Evolutionary conservation across 2,329 filamentous ascomycete genomes (phyloP).

Genomic region (Fusarium sp.): DNA sequence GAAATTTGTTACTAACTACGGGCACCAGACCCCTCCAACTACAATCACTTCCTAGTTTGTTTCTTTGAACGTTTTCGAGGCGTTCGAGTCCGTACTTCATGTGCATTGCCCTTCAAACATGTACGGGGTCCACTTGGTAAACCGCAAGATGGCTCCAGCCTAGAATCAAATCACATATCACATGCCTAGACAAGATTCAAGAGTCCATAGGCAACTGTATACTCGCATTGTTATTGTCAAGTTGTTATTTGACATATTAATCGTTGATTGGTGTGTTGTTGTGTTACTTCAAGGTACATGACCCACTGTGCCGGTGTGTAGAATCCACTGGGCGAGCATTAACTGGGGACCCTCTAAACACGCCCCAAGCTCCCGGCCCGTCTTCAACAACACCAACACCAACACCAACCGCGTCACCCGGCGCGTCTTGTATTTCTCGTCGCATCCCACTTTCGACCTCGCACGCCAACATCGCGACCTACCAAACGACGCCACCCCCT

Average conservation of each 20-base stretch:
- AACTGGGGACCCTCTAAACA: constrained; percentile 24
- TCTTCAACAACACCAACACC: constrained; percentile 36
- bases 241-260: not conserved
- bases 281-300: not conserved
- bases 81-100: not conserved
- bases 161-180: not conserved
- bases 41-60: not conserved
- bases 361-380: constrained; percentile 32
- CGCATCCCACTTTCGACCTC: constrained; percentile 12
- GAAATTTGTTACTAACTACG: not conserved
- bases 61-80: not conserved
- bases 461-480: constrained; percentile 2
- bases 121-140: not conserved
- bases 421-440: constrained; percentile 35
- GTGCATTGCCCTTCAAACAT: not conserved
- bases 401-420: constrained; percentile 40
- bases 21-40: not conserved
- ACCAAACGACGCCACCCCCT: not conserved
- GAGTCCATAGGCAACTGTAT: not conserved
- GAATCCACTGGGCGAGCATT: constrained; percentile 16
- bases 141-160: not conserved
- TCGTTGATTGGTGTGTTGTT: not conserved
- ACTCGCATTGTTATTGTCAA: not conserved
- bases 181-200: not conserved
- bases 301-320: constrained; percentile 4